These are phyloP conservation scores for Marchantia paleacea DNA, from an alignment of 225 moss, liverwort and hornwort genomes.

Conservation along the genomic window DNA sequence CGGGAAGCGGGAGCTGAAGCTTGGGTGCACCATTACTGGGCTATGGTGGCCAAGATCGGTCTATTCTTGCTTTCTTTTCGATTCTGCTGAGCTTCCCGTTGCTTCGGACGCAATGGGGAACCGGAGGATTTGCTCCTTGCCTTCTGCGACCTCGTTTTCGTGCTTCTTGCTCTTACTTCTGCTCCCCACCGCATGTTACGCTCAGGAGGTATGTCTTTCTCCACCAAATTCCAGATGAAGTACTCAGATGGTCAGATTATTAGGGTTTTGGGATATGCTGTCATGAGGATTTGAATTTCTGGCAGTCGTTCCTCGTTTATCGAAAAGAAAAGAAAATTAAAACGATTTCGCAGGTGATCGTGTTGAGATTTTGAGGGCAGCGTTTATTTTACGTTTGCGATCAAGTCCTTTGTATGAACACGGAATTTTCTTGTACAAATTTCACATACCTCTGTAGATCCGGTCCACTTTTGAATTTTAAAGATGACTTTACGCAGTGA, in stretches of 20 bases:
- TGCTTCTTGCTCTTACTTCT: constrained; percentile 29
- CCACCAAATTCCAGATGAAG: neutral
- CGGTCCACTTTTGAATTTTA: neutral
- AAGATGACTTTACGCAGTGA: neutral
- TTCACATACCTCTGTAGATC: neutral
- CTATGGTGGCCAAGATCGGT: constrained; percentile 2
- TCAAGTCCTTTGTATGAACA: neutral
- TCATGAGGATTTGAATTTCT: neutral
- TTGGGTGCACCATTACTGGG: neutral
- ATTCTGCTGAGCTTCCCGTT: neutral
- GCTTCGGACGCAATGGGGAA: constrained; percentile 18
- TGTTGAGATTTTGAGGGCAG: neutral
- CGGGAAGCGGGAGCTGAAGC: neutral
- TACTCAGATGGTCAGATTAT: neutral
- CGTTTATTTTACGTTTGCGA: neutral
- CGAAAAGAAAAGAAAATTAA: no score
- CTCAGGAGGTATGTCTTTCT: constrained; percentile 34
- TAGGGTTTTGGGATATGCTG: neutral
- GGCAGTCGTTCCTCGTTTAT: neutral
- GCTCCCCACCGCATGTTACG: constrained; percentile 12
- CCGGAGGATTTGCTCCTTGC: constrained; percentile 22
- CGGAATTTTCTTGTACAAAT: neutral
- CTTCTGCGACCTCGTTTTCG: constrained; percentile 16
- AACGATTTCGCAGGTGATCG: neutral
- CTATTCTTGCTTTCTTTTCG: neutral